Evolutionary conservation across 169 alveolate species (phyloP).

Genomic region (Plasmodium knowlesi): DNA sequence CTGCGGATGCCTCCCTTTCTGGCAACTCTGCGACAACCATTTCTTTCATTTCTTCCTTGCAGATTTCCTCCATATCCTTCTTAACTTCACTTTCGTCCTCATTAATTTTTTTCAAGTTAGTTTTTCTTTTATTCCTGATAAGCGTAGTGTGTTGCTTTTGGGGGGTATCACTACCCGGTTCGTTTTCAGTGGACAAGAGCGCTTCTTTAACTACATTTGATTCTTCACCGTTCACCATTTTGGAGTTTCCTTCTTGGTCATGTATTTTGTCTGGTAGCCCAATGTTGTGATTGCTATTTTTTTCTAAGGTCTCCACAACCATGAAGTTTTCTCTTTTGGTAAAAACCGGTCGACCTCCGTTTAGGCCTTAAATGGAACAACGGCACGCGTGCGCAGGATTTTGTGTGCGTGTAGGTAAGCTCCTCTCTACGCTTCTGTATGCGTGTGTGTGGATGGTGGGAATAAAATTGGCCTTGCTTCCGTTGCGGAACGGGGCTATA

Average conservation of each 20-base stretch:
- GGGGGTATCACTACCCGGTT: neutral
- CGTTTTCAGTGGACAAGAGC: neutral
- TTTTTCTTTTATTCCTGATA: slow-evolving; percentile 22
- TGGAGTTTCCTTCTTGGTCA: neutral
- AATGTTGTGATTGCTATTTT: neutral
- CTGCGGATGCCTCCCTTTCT: neutral
- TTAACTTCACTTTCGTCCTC: neutral
- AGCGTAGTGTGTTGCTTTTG: neutral
- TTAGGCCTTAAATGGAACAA: neutral
- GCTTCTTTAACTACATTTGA: neutral
- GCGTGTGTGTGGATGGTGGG: neutral
- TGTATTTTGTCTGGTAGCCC: neutral
- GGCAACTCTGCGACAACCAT: neutral
- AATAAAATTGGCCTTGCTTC: neutral
- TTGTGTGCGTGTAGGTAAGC: neutral
- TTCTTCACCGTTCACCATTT: neutral
- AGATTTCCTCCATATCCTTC: neutral
- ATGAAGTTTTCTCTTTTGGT: neutral
- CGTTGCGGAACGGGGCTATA: neutral
- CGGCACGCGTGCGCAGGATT: neutral
- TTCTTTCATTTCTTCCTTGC: neutral
- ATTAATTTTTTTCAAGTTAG: neutral
- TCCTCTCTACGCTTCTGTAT: neutral
- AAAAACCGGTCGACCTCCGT: neutral
- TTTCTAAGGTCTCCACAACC: neutral